Base-by-base conservation (phyloP, 495 filamentous ascomycete genomes). In the Barbatosphaeria neglecta region DNA sequence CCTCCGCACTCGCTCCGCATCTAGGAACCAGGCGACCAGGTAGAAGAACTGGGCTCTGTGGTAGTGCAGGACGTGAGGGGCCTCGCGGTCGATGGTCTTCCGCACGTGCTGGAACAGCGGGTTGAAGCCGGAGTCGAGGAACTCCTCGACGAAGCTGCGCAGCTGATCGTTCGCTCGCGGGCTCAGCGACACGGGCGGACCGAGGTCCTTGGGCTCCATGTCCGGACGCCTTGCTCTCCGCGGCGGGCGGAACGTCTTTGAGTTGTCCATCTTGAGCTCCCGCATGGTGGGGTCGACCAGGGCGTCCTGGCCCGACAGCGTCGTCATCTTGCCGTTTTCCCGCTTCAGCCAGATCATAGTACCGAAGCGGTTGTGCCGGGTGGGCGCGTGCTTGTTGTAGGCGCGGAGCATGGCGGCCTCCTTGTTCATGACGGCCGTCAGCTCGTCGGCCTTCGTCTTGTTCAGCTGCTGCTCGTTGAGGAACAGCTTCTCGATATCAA, bases 321-420 rank as follows among this genome's bases (percentile, higher is more conserved):
- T 90, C 6, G 85, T 81, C 40, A 90, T 70, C 53, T 84, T 86
- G 6, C 77, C 76, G 57, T 92, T 86, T 45, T 85, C 84, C 43
- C 87, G 74, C 66, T 96, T 87, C 35, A 99, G 80, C 92, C 93
- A 97, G 17, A 95, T 82, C 83, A 96, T 95, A 13, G 89, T 94
- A 1, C 93, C 93, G 58, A 96, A 99, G 44, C 93, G 75, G 51
- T 89, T 93, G 61, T 99, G 93, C 28, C 93, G 69, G 6, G 89
- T 89, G 2, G 89, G 87, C 6, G 85, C 86, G 53, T 83, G 82
- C 52, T 81, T 83, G 28, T 80, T 78, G 56, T 94, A 86, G 42
- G 81, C 76, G 49, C 82, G 76, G 39, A 84, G 76, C 77, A 94
- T 83, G 7, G 80, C 80, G 2, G 80, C 78, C 60, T 99, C 93